Base-by-base conservation (phyloP, 306 rosid genomes). In the Citrullus colocynthis region DNA sequence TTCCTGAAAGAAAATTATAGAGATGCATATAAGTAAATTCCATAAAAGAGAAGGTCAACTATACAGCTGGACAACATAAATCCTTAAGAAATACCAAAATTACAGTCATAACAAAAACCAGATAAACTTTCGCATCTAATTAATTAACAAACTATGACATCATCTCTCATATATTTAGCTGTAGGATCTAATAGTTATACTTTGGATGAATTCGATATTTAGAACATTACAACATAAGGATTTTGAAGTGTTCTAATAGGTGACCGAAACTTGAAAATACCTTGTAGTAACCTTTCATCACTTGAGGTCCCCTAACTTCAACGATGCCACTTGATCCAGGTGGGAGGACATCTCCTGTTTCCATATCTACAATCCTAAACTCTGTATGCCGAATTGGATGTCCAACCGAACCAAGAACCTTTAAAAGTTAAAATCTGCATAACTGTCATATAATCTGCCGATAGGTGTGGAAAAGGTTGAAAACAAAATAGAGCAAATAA, bases 381-480 rank as follows among this genome's bases (percentile, higher is more conserved):
- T 94, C 95, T 42, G 93, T 85, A 81, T 90, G 86, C 81, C 79
- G 86, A 57, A 92, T 83, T 52, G 98, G 98, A 85, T 85, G 91
- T 83, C 98, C 98, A 63, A 85, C 87, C 75, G 98, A 94, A 80
- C 98, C 97, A 84, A 94, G 84, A 84, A 94, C 97, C 98, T 94
- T 87, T 84, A 89, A 84, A 86, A 85, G 28, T 83, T 83, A 57
- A 73, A 79, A 80, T 85, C 75, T 75, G 81, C 79, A 79, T 82
- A 78, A 32, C 79, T 59, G 76, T 88, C 69, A 85, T 82, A 83
- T 76, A 70, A 78, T 63, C 82, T 74, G 72, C 84, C 76, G 70
- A 79, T 62, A 81, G 78, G 57, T 61, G 44, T 48, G 74, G 36
- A 72, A 78, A 44, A 59, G 21, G 36, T 77, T 57, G 78, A 73